Evolutionary conservation across 139 green algal species (phyloP), one percentile per base, ranked within the genome.

Genomic region (Trebouxia sp.): DNA sequence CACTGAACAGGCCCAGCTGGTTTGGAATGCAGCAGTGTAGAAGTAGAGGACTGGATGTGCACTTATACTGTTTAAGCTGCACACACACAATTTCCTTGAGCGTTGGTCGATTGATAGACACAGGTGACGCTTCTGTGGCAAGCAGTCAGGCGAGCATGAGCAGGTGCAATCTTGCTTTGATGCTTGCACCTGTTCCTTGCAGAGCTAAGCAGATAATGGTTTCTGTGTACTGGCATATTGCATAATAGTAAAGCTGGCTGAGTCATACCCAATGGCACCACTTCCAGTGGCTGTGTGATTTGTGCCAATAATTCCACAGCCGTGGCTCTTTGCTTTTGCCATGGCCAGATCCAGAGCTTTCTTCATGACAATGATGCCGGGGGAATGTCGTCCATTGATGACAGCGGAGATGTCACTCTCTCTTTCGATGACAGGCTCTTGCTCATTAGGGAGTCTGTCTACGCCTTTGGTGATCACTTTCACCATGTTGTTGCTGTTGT

Each of bases 51-150:
- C n/a, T n/a, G n/a, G n/a, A n/a, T n/a, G n/a, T n/a, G n/a, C n/a
- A n/a, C n/a, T n/a, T n/a, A n/a, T n/a, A n/a, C n/a, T n/a, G n/a
- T n/a, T n/a, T n/a, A n/a, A n/a, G n/a, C 15, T 76, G 80, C 26
- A 85, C 90, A 76, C 95, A 93, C 39, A 91, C n/a, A n/a, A n/a
- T n/a, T n/a, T n/a, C n/a, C n/a, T n/a, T n/a, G n/a, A n/a, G n/a
- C n/a, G n/a, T n/a, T n/a, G n/a, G n/a, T n/a, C n/a, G 92, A 81
- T 96, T 95, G 74, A 91, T 96, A 38, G 91, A 91, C 80, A 95
- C n/a, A n/a, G n/a, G n/a, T n/a, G n/a, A n/a, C n/a, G n/a, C n/a
- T n/a, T n/a, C n/a, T n/a, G n/a, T n/a, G n/a, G n/a, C n/a, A n/a
- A n/a, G n/a, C n/a, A n/a, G n/a, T n/a, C n/a, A n/a, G n/a, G n/a